Evolutionary conservation across 495 filamentous ascomycete genomes (phyloP).

Genomic region (Clavariopsis aquatica): DNA sequence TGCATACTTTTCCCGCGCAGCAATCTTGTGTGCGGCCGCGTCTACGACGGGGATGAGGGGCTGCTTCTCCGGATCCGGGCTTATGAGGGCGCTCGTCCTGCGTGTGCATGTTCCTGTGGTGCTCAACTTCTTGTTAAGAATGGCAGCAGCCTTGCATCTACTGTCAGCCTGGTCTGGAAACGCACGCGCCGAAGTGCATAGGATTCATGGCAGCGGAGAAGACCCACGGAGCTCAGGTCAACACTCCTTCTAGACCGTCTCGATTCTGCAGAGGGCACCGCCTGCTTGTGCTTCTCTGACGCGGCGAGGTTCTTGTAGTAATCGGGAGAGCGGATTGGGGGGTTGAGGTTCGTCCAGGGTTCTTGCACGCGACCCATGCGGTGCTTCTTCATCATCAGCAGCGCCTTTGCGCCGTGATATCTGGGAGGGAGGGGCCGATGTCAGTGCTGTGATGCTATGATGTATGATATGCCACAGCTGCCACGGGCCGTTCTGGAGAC

Average conservation of each 20-base stretch:
- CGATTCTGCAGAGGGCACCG: neutral
- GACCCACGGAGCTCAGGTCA: constrained; percentile 18
- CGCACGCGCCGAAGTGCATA: constrained; percentile 7
- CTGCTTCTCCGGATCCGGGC: constrained; percentile 24
- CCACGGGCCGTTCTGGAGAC: constrained; percentile 1
- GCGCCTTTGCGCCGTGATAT: constrained; percentile 38
- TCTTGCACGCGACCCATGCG: constrained; percentile 40
- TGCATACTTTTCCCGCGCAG: constrained; percentile 36
- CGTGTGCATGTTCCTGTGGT: constrained; percentile 8
- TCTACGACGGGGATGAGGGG: neutral
- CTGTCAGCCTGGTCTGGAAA: constrained; percentile 13
- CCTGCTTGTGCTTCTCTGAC: neutral
- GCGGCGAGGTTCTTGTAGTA: constrained; percentile 13
- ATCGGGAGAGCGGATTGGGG: constrained; percentile 41
- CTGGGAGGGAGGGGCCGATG: constrained; percentile 27
- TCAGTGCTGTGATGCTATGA: neutral
- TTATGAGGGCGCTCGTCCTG: constrained; percentile 12
- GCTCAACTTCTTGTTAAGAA: constrained; percentile 18
- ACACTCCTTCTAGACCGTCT: neutral
- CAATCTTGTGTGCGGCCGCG: neutral
- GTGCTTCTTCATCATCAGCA: constrained; percentile 40
- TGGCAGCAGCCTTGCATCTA: constrained; percentile 21
- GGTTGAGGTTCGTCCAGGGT: constrained; percentile 42
- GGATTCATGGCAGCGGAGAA: neutral
- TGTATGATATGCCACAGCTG: neutral